These are phyloP conservation scores for Vaccinium vitisidaea DNA, from an alignment of 148 eudicot species.

Conservation along the genomic window DNA sequence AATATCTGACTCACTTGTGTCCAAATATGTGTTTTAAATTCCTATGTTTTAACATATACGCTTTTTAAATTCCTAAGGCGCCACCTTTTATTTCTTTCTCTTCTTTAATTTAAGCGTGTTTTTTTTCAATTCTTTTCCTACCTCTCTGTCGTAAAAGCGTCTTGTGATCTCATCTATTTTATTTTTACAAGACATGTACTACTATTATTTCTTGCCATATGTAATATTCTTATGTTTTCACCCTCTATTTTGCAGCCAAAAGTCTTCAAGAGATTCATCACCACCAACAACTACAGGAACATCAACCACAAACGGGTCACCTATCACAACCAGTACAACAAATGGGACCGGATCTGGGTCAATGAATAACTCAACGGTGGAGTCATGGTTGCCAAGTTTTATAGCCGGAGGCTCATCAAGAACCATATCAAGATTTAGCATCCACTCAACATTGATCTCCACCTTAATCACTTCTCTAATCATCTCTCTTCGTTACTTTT, in stretches of 20 bases:
- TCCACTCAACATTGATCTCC: constrained; percentile 13
- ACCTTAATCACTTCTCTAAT: constrained; percentile 5
- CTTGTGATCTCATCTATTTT: no score
- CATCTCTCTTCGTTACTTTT: constrained; percentile 18
- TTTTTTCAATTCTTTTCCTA: no score
- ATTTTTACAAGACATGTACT: background rate
- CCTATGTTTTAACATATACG: no score
- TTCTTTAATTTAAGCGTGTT: background rate
- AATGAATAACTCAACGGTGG: constrained; percentile 2
- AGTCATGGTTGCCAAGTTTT: constrained; percentile 40
- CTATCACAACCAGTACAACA: background rate
- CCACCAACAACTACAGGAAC: constrained; percentile 12
- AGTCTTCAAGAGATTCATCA: constrained; percentile 46
- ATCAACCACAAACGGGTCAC: background rate
- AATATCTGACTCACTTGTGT: no score
- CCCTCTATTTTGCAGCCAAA: constrained; percentile 34
- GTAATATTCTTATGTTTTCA: background rate
- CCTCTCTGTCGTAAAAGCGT: no score
- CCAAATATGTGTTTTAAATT: no score
- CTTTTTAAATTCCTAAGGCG: background rate
- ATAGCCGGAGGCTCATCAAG: constrained; percentile 24
- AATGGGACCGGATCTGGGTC: constrained; percentile 10
- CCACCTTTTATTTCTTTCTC: background rate
- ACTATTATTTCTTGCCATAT: background rate
- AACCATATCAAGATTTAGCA: constrained; percentile 3